Evolutionary conservation across 2,329 filamentous ascomycete species (phyloP).

Genomic region (Coniochaeta sp.): DNA sequence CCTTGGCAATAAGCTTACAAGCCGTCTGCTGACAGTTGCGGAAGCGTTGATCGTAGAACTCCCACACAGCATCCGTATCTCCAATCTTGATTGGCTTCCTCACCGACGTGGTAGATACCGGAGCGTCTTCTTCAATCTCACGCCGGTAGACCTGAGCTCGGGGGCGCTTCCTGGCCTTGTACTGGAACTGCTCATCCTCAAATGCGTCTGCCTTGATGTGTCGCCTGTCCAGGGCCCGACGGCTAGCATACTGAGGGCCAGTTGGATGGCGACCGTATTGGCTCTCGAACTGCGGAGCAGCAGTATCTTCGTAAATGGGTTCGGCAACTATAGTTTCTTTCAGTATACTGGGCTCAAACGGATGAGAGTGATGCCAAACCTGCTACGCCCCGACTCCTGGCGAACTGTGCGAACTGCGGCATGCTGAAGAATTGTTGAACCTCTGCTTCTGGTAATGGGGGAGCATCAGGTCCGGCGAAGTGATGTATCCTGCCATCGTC

Average conservation of each 20-base stretch:
- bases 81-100: slow-evolving; percentile 44
- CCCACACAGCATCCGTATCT: slow-evolving; percentile 46
- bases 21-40: slow-evolving; percentile 63
- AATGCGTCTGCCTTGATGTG: slow-evolving; percentile 13
- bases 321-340: slow-evolving; percentile 6
- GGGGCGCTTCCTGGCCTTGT: slow-evolving; percentile 29
- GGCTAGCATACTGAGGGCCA: slow-evolving; percentile 13
- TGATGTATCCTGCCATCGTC: slow-evolving; percentile 39
- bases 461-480: slow-evolving; percentile 32
- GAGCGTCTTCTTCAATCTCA: slow-evolving; percentile 28
- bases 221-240: slow-evolving; percentile 20
- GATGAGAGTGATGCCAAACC: slow-evolving; percentile 21
- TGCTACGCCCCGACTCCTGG: slow-evolving; percentile 24
- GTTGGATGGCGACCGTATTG: not conserved
- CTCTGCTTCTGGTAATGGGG: slow-evolving; percentile 28
- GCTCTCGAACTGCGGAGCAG: slow-evolving; percentile 1
- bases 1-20: slow-evolving; percentile 67
- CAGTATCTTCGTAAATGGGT: slow-evolving; percentile 15
- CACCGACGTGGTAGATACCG: slow-evolving; percentile 27
- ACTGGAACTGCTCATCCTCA: slow-evolving; percentile 18
- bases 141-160: slow-evolving; percentile 25
- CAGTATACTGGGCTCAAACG: slow-evolving; percentile 7
- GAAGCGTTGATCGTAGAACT: slow-evolving; percentile 56
- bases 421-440: slow-evolving; percentile 39
- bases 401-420: slow-evolving; percentile 28